Evolutionary conservation across 164 flowering plant species (phyloP).

Genomic region (Liquidambar formosana): DNA sequence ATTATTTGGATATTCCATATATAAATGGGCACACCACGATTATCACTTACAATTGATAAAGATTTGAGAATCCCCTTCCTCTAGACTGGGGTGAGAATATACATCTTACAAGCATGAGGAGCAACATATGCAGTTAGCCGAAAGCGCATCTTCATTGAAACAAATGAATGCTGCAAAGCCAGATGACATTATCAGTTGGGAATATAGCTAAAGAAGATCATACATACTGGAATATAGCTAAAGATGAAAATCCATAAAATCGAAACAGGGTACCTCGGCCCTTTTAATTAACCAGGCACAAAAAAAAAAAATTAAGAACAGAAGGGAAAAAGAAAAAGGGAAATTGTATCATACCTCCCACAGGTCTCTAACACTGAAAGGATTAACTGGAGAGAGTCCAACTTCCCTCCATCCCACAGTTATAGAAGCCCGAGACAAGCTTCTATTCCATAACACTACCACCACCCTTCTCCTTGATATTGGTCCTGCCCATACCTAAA

Average conservation of each 20-base stretch:
- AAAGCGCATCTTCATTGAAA: constrained; percentile 24
- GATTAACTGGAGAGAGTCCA: constrained; percentile 29
- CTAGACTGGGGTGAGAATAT: constrained; percentile 29
- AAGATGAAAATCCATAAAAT: no score
- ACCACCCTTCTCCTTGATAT: constrained; percentile 37
- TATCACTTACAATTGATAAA: background rate
- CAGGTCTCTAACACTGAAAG: constrained; percentile 34
- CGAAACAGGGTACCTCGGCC: no score
- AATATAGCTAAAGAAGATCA: background rate
- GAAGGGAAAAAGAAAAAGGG: background rate
- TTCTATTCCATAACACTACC: constrained; percentile 56
- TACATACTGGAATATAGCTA: no score
- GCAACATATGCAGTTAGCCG: constrained; percentile 36
- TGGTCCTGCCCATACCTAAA: constrained; percentile 57
- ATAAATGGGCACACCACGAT: background rate
- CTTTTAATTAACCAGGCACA: no score
- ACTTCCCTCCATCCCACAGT: constrained; percentile 45
- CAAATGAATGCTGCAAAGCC: constrained; percentile 37
- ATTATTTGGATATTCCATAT: background rate
- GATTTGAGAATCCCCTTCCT: background rate
- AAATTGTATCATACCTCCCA: constrained; percentile 36
- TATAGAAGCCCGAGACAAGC: constrained; percentile 30
- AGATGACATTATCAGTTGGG: background rate
- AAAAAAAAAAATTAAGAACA: no score
- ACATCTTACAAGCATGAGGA: constrained; percentile 53